Conservation (phyloP, 2,329 filamentous ascomycete genomes). For the Nothophoma quercina region DNA sequence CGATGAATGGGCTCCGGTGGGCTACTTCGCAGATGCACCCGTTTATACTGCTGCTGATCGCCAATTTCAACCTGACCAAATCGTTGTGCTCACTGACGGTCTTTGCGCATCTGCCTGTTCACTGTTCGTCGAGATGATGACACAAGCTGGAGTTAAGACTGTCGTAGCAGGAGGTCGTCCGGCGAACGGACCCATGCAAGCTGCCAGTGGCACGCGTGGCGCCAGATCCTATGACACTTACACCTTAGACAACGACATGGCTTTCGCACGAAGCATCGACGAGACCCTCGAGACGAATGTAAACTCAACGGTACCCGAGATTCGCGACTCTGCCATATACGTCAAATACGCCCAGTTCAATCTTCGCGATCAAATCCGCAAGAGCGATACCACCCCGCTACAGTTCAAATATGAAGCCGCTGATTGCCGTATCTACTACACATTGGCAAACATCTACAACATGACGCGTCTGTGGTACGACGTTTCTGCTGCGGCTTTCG, state of each 20-base stretch:
- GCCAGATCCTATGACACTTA: conserved; percentile 45
- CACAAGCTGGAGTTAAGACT: conserved; percentile 59
- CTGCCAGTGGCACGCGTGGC: conserved; percentile 67
- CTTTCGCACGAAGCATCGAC: conserved; percentile 7
- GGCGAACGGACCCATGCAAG: conserved; percentile 62
- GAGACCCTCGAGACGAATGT: neutral
- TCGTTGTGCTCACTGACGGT: conserved; percentile 59
- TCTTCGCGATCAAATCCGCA: conserved; percentile 50
- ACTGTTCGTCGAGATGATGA: conserved; percentile 61
- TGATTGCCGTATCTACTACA: conserved; percentile 52
- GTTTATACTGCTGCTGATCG: conserved; percentile 5
- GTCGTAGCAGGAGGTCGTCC: conserved; percentile 66
- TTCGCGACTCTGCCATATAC: conserved; percentile 30
- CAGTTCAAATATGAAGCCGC: conserved; percentile 51
- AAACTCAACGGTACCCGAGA: conserved; percentile 10
- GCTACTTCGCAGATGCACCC: conserved; percentile 7
- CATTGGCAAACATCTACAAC: conserved; percentile 47
- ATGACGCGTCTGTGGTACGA: conserved; percentile 48
- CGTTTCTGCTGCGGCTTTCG: conserved; percentile 41
- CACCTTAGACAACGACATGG: conserved; percentile 45
- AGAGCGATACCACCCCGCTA: conserved; percentile 38
- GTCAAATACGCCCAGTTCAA: conserved; percentile 23
- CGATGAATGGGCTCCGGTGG: conserved; percentile 11
- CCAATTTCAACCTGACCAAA: conserved; percentile 30
- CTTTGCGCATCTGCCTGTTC: conserved; percentile 65